phyloP scores from a whole-genome alignment of 1,284 basidiomycete species.

The Entoloma clypeatum region DNA sequence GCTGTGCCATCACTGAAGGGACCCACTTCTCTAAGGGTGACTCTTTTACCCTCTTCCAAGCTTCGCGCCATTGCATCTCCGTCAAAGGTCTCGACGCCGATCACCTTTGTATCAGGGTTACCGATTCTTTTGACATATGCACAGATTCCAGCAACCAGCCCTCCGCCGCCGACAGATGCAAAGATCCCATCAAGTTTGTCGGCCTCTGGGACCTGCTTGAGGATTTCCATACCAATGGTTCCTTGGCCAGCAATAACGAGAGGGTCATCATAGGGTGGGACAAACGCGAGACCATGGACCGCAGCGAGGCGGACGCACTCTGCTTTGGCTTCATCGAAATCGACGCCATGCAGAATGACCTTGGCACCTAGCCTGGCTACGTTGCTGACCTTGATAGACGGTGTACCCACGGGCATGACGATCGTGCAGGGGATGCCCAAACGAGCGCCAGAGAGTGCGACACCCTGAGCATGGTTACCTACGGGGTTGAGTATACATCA shows the following conservation, averaged over 20 bases:
- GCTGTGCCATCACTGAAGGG: slow-evolving; percentile 99
- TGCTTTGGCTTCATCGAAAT: slow-evolving; percentile 96
- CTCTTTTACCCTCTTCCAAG: slow-evolving; percentile 72
- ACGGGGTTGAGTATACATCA: not conserved
- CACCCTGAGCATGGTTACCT: slow-evolving; percentile 99
- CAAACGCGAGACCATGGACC: slow-evolving; percentile 79
- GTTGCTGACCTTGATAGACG: slow-evolving; percentile 94
- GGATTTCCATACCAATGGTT: slow-evolving; percentile 91
- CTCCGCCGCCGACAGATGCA: slow-evolving; percentile 90
- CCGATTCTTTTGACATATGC: slow-evolving; percentile 96
- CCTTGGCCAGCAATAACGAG: slow-evolving; percentile 97
- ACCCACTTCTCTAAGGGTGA: slow-evolving; percentile 87
- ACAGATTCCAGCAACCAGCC: slow-evolving; percentile 84
- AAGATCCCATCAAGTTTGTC: slow-evolving; percentile 86
- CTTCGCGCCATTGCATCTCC: slow-evolving; percentile 91
- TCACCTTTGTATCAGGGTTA: slow-evolving; percentile 76
- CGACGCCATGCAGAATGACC: slow-evolving; percentile 86
- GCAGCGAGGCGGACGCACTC: slow-evolving; percentile 88
- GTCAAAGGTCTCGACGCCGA: slow-evolving; percentile 95
- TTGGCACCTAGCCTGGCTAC: slow-evolving; percentile 92
- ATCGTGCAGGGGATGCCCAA: slow-evolving; percentile 94
- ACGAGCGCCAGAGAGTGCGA: slow-evolving; percentile 87
- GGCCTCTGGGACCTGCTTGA: slow-evolving; percentile 78
- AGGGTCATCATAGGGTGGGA: slow-evolving; percentile 98
- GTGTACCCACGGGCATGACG: slow-evolving; percentile 96